A percentile compares a stretch with the other conserved stretches of the same genome.
Conservation (phyloP, 345 rosid species). For the Fremontodendron californicum region DNA sequence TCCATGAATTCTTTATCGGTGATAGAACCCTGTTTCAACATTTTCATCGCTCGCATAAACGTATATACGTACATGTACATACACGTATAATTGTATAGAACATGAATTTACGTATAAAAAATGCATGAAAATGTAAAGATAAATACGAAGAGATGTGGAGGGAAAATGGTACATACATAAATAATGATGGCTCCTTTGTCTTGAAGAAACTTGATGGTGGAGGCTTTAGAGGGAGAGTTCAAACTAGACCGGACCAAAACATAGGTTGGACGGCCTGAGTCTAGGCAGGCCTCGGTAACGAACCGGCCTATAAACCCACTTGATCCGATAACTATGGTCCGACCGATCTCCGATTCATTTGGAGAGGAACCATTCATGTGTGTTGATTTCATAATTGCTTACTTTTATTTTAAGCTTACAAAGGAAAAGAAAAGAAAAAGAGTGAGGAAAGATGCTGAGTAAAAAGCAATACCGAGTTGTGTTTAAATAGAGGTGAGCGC, state of each 20-base stretch:
- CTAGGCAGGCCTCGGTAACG: slow-evolving; percentile 30
- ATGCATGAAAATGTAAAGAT: background rate
- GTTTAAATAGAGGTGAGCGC: slow-evolving; percentile 6
- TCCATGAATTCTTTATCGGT: slow-evolving; percentile 21
- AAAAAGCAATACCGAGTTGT: background rate
- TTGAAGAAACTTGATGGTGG: slow-evolving; percentile 16
- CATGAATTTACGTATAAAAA: too few relatives aligned
- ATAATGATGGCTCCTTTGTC: slow-evolving; percentile 27
- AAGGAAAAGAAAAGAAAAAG: background rate
- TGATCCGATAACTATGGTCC: slow-evolving; percentile 26
- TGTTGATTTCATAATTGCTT: slow-evolving; percentile 1
- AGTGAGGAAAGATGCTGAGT: background rate
- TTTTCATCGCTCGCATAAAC: background rate
- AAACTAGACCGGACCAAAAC: slow-evolving; percentile 21
- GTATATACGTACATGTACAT: background rate
- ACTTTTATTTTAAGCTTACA: background rate
- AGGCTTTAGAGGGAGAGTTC: slow-evolving; percentile 6
- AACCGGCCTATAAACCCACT: slow-evolving; percentile 32
- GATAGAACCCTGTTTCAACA: slow-evolving; percentile 25
- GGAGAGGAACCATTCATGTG: slow-evolving; percentile 6
- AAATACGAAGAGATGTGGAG: background rate
- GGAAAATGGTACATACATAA: slow-evolving; percentile 7
- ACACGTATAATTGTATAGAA: background rate
- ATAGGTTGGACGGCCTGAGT: slow-evolving; percentile 26
- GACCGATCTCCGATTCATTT: background rate